These are phyloP conservation scores for Arthromyces matolae DNA, from an alignment of 768 basidiomycete species.

Conservation along the genomic window DNA sequence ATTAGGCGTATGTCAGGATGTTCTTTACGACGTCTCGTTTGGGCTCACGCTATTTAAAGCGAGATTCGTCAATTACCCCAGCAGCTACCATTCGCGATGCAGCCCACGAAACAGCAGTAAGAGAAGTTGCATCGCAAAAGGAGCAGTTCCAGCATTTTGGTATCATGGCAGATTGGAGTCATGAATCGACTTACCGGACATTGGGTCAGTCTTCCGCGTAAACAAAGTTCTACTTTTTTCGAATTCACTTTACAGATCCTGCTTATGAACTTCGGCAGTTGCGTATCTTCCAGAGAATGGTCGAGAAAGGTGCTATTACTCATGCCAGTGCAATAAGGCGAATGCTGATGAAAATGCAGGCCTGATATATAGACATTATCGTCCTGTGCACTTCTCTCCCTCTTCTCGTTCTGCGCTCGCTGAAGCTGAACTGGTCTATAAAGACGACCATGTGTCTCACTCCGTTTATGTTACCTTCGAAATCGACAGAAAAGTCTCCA, in stretches of 20 bases:
- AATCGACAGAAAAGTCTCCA: slow-evolving; percentile 35
- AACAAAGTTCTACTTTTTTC: background rate
- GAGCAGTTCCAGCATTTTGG: slow-evolving; percentile 78
- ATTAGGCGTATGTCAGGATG: slow-evolving; percentile 49
- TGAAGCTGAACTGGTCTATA: slow-evolving; percentile 90
- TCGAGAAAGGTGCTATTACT: slow-evolving; percentile 60
- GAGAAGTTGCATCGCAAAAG: slow-evolving; percentile 73
- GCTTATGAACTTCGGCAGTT: slow-evolving; percentile 87
- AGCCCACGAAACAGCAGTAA: slow-evolving; percentile 68
- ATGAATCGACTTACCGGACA: slow-evolving; percentile 75
- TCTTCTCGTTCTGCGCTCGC: slow-evolving; percentile 92
- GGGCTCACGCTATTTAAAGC: too few species aligned
- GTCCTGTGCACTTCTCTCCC: slow-evolving; percentile 93
- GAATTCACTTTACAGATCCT: slow-evolving; percentile 55
- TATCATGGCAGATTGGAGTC: slow-evolving; percentile 89
- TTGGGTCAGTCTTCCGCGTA: slow-evolving; percentile 49
- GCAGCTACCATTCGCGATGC: slow-evolving; percentile 62
- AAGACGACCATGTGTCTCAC: slow-evolving; percentile 82
- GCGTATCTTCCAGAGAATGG: slow-evolving; percentile 82
- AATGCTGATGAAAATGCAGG: too few species aligned
- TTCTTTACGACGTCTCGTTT: too few species aligned
- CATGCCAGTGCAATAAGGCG: too few species aligned
- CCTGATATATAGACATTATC: slow-evolving; percentile 79
- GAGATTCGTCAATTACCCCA: slow-evolving; percentile 53
- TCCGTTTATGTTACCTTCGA: slow-evolving; percentile 84